phyloP scores from a whole-genome alignment of 352 stramenopile genomes.

The Globisporangium iwayamae region DNA sequence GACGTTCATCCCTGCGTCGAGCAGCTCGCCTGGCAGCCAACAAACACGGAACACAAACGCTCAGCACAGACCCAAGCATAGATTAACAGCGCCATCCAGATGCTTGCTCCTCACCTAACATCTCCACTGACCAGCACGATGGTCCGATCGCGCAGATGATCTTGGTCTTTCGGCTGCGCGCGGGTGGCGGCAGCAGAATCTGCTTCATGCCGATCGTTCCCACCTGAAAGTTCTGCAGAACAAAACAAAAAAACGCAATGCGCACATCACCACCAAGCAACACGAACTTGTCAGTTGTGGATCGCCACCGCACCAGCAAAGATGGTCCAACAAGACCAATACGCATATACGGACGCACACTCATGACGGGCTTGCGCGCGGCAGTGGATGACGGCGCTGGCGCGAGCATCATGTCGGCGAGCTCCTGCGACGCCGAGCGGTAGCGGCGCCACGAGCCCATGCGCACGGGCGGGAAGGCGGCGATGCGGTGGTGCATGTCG shows the following conservation, averaged over 20 bases:
- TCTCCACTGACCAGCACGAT: slow-evolving; percentile 94
- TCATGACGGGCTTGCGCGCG: slow-evolving; percentile 34
- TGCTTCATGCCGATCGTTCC: slow-evolving; percentile 62
- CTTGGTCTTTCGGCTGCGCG: slow-evolving; percentile 92
- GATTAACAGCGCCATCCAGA: background rate
- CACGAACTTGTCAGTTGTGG: no score
- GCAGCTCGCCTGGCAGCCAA: slow-evolving; percentile 41
- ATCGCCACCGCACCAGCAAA: background rate
- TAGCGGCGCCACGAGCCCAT: slow-evolving; percentile 64
- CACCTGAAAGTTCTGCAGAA: slow-evolving; percentile 59
- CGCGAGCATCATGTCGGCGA: slow-evolving; percentile 48
- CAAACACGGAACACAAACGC: slow-evolving; percentile 1
- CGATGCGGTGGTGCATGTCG: slow-evolving; percentile 35
- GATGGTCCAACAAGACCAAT: no score
- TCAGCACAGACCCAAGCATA: background rate
- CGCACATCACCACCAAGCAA: background rate
- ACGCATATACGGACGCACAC: slow-evolving; percentile 5
- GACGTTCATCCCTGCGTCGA: slow-evolving; percentile 95
- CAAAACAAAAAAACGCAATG: background rate
- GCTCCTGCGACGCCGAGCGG: slow-evolving; percentile 61
- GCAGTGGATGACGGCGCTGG: slow-evolving; percentile 27
- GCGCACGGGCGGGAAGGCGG: slow-evolving; percentile 52
- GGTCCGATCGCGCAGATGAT: slow-evolving; percentile 99
- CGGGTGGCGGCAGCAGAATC: slow-evolving; percentile 54
- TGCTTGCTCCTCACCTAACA: slow-evolving; percentile 69